phyloP scores from a whole-genome alignment of 805 yeast species.

The Lachancea fermentati region DNA sequence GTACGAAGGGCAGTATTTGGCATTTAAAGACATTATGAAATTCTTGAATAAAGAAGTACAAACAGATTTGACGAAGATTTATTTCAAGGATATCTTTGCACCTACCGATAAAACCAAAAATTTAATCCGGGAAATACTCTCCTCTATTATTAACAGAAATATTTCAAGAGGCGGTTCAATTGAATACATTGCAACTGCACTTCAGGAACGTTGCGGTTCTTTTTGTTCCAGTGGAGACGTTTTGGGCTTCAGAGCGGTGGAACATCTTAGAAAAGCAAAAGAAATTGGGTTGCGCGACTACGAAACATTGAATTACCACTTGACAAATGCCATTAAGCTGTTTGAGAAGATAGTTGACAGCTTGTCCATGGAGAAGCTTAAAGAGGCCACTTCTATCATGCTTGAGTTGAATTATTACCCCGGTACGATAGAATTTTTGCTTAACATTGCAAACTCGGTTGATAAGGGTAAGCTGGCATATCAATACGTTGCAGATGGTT shows the following conservation, averaged over 20 bases:
- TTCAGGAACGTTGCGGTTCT: slow-evolving; percentile 90
- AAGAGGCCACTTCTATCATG: slow-evolving; percentile 76
- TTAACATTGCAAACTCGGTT: slow-evolving; percentile 66
- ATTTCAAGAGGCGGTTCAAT: slow-evolving; percentile 90
- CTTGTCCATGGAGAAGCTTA: slow-evolving; percentile 69
- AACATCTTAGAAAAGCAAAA: slow-evolving; percentile 81
- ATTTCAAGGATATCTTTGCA: slow-evolving; percentile 72
- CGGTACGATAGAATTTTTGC: slow-evolving; percentile 78
- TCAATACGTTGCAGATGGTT: slow-evolving; percentile 50
- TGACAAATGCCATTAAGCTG: slow-evolving; percentile 67
- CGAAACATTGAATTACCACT: slow-evolving; percentile 60
- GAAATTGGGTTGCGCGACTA: slow-evolving; percentile 65
- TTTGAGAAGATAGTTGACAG: slow-evolving; percentile 77
- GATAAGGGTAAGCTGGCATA: slow-evolving; percentile 57
- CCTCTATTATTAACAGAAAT: slow-evolving; percentile 83
- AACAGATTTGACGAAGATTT: slow-evolving; percentile 55
- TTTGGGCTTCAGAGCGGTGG: slow-evolving; percentile 87
- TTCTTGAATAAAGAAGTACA: slow-evolving; percentile 66
- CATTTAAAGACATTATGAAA: slow-evolving; percentile 62
- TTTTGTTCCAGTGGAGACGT: slow-evolving; percentile 94
- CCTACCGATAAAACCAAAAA: slow-evolving; percentile 49
- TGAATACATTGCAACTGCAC: slow-evolving; percentile 77
- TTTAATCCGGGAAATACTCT: slow-evolving; percentile 76
- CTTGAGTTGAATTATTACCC: slow-evolving; percentile 69
- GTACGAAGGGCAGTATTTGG: slow-evolving; percentile 31